Percentiles rank a stretch among this genome's conserved stretches.
These are phyloP conservation scores for Aspergillus novoparasiticus DNA, from an alignment of 2,329 filamentous ascomycete genomes.

Conservation along the genomic window DNA sequence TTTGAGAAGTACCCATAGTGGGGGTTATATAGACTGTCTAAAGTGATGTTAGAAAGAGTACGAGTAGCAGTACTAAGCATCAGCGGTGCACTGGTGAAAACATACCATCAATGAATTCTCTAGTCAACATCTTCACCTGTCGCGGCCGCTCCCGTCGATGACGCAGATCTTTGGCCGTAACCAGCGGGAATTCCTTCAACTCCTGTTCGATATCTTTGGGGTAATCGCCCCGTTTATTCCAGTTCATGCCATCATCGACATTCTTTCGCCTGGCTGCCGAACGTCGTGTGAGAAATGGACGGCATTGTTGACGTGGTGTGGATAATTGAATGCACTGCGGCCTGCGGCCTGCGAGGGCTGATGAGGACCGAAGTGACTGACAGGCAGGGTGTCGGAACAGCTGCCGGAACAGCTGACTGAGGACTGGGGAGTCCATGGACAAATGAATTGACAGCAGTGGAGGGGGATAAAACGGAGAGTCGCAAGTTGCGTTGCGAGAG, in stretches of 20 bases:
- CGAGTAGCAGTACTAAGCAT: neutral
- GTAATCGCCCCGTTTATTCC: constrained; percentile 82
- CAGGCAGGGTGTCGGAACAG: constrained; percentile 77
- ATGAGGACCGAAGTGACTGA: constrained; percentile 53
- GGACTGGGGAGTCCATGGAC: constrained; percentile 77
- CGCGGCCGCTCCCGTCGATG: constrained; percentile 73
- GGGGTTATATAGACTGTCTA: constrained; percentile 92
- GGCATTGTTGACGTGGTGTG: constrained; percentile 34
- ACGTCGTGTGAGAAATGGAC: constrained; percentile 38
- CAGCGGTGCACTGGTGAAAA: constrained; percentile 16
- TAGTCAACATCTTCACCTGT: constrained; percentile 92
- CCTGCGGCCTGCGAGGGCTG: constrained; percentile 25
- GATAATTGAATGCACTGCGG: constrained; percentile 24
- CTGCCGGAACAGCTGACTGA: constrained; percentile 79
- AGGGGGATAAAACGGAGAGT: constrained; percentile 5
- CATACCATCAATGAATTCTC: constrained; percentile 93
- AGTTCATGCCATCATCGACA: constrained; percentile 65
- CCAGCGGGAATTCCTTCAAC: constrained; percentile 77
- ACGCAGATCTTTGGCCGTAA: constrained; percentile 80
- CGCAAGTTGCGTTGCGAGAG: neutral
- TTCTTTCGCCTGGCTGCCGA: constrained; percentile 41
- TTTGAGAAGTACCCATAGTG: constrained; percentile 96
- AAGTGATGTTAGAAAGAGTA: neutral
- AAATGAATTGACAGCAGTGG: constrained; percentile 9
- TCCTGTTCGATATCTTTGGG: constrained; percentile 77